phyloP scores from a whole-genome alignment of 345 rosid species.

The Nephelium lappaceum region DNA sequence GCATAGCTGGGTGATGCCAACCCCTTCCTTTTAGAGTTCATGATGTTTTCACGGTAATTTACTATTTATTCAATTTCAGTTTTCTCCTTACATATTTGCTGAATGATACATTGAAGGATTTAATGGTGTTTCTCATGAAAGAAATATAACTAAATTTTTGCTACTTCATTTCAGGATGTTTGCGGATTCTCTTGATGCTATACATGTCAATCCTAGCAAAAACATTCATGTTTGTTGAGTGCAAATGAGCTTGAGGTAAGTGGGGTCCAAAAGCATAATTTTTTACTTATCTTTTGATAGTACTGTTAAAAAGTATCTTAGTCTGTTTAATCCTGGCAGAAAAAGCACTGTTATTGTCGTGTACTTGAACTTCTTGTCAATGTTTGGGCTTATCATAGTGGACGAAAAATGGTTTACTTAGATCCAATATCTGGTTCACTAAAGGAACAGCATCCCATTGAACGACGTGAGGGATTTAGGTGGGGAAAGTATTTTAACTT shows the following conservation, averaged over 20 bases:
- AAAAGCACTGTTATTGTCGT: constrained; percentile 89
- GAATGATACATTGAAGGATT: neutral
- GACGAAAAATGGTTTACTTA: constrained; percentile 83
- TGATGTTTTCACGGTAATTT: constrained; percentile 83
- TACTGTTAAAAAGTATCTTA: neutral
- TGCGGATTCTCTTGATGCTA: constrained; percentile 81
- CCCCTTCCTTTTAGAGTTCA: constrained; percentile 89
- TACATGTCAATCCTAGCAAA: constrained; percentile 54
- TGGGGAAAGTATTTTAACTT: constrained; percentile 85
- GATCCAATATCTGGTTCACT: constrained; percentile 71
- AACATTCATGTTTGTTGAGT: constrained; percentile 58
- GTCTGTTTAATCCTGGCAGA: constrained; percentile 47
- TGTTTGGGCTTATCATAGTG: constrained; percentile 96
- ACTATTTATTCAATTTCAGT: constrained; percentile 12
- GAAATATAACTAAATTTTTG: neutral
- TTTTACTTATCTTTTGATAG: constrained; percentile 2
- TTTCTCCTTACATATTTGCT: neutral
- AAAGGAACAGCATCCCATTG: constrained; percentile 76
- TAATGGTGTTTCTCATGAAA: neutral
- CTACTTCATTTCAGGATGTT: constrained; percentile 69
- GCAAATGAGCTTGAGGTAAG: constrained; percentile 73
- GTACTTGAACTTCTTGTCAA: constrained; percentile 80
- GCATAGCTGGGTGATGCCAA: constrained; percentile 99
- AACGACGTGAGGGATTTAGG: constrained; percentile 59
- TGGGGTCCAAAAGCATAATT: neutral